Evolutionary conservation across 2,329 filamentous ascomycete species (phyloP), one percentile per base, ranked within the genome.

Genomic region (Hawksworthiomyces lignivorus): DNA sequence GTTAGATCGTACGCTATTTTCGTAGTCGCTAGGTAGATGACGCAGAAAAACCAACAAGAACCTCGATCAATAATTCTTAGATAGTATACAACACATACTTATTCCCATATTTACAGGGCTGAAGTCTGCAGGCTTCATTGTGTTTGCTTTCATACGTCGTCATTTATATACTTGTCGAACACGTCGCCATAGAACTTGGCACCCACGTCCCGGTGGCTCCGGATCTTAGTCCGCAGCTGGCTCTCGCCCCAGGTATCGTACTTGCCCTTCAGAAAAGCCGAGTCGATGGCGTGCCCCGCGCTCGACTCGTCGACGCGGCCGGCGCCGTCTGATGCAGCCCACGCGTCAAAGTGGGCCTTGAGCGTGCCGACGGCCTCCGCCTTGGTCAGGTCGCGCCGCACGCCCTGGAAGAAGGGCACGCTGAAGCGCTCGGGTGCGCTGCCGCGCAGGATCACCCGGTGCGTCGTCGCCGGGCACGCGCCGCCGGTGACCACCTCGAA

Each of bases 401-500:
- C 69, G 2, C 72, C 72, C 50, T 74, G 70, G 45, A 71, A 67
- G 45, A 69, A 68, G 0, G 69, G 61, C 20, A 70, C 58, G 44
- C 65, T 69, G 50, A 58, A 69, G 9, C 67, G 48, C 45, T 65
- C 63, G 2, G 0, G 59, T 53, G 18, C 15, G 14, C 36, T 22
- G 12, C 21, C 8, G n/a, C n/a, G n/a, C n/a, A n/a, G n/a, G 5
- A 67, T 46, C 34, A 70, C 65, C 31, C 68, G 57, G 41, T 71
- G 62, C 1, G 69, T 69, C 0, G 74, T 77, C 3, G 74, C 73
- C 45, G 64, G 69, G 46, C 74, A 73, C 2, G 66, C 62, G 0
- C 74, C 72, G 42, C 67, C 62, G 0, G 73, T 78, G 2, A 74
- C 68, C 1, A 73, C 71, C 52, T 78, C 74, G 39, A 78, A 75